A percentile compares a stretch with the other conserved stretches of the same genome.
These are phyloP conservation scores for Pisolithus albus DNA, from an alignment of 768 basidiomycete genomes.

Conservation along the genomic window DNA sequence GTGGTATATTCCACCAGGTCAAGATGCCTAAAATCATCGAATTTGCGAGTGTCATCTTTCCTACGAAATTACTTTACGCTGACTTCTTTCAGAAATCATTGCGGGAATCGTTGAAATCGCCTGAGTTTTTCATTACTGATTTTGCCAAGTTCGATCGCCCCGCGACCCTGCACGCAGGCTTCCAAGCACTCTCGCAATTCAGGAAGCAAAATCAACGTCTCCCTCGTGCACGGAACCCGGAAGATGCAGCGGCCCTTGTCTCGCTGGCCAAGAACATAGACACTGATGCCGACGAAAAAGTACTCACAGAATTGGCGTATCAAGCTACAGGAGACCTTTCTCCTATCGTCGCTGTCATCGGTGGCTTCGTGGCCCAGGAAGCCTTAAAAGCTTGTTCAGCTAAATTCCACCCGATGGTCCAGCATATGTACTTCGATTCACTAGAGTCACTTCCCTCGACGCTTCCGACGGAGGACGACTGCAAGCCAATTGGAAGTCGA, in stretches of 20 bases:
- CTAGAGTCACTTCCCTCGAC: constrained; percentile 82
- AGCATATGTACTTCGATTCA: constrained; percentile 95
- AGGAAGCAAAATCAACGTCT: constrained; percentile 53
- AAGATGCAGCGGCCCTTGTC: constrained; percentile 72
- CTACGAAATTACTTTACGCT: neutral
- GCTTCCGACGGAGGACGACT: constrained; percentile 76
- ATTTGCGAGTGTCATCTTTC: constrained; percentile 57
- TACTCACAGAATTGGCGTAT: constrained; percentile 78
- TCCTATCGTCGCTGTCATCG: constrained; percentile 88
- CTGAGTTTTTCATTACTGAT: constrained; percentile 91
- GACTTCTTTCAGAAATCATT: constrained; percentile 72
- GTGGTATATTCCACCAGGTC: constrained; percentile 95
- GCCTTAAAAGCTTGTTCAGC: constrained; percentile 94
- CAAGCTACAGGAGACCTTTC: constrained; percentile 89
- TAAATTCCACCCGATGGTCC: constrained; percentile 96
- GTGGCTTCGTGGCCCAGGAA: constrained; percentile 97
- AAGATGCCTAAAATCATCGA: constrained; percentile 97
- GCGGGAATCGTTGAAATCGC: constrained; percentile 69
- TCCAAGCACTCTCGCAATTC: constrained; percentile 88
- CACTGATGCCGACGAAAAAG: constrained; percentile 69
- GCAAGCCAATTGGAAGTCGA: constrained; percentile 71
- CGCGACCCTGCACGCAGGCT: constrained; percentile 82
- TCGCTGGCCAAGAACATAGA: constrained; percentile 74
- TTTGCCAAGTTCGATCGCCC: constrained; percentile 97
- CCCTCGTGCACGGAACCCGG: constrained; percentile 75